These are phyloP conservation scores for Sporothrix pallida DNA, from an alignment of 2,329 filamentous ascomycete genomes.

Conservation along the genomic window DNA sequence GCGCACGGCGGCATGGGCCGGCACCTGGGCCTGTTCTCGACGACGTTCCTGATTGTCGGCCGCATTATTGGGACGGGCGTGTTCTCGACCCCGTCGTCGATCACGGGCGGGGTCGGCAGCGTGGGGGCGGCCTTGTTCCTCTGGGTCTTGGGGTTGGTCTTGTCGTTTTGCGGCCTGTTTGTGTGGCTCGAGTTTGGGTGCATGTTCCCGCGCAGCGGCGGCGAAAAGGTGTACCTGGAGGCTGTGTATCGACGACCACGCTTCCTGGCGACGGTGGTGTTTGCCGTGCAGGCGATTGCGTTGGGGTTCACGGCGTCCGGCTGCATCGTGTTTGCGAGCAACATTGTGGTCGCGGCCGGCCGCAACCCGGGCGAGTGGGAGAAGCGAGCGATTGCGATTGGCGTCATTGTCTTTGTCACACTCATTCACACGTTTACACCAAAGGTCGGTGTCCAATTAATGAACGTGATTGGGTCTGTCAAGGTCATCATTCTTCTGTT, in stretches of 20 bases:
- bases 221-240: slow-evolving; percentile 71
- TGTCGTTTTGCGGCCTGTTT: slow-evolving; percentile 64
- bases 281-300: slow-evolving; percentile 51
- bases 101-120: slow-evolving; percentile 59
- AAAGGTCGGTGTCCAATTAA: slow-evolving; percentile 63
- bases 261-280: slow-evolving; percentile 64
- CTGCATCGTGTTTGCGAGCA: slow-evolving; percentile 42
- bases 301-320: slow-evolving; percentile 38
- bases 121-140: slow-evolving; percentile 54
- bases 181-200: slow-evolving; percentile 69
- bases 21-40: slow-evolving; percentile 37
- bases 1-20: slow-evolving; percentile 36
- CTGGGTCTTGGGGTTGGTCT: slow-evolving; percentile 48
- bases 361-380: slow-evolving; percentile 58
- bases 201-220: slow-evolving; percentile 65
- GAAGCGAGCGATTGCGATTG: slow-evolving; percentile 62
- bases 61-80: slow-evolving; percentile 47
- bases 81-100: slow-evolving; percentile 61
- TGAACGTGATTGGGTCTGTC: slow-evolving; percentile 65
- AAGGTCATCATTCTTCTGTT: slow-evolving; percentile 65
- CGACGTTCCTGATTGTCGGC: slow-evolving; percentile 38
- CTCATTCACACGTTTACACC: slow-evolving; percentile 58
- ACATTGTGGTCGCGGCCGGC: slow-evolving; percentile 58
- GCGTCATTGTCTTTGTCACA: slow-evolving; percentile 61
- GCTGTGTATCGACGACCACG: slow-evolving; percentile 64